Evolutionary conservation across 2,329 filamentous ascomycete species (phyloP).

Genomic region (Aspergillus intermedius): DNA sequence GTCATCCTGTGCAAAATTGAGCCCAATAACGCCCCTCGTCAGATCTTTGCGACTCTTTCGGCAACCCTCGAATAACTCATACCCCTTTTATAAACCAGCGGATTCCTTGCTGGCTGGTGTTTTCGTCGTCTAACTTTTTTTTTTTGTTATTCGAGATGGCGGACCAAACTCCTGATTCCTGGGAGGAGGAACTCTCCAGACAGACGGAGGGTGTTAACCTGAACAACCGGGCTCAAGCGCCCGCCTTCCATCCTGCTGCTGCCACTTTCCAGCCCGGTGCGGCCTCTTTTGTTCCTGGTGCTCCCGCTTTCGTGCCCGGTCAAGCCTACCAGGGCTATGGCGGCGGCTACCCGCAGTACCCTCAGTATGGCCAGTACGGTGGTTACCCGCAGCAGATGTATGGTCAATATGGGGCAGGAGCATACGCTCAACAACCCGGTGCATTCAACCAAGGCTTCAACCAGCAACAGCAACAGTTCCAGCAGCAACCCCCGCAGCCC

Average conservation of each 20-base stretch:
- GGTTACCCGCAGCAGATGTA: slow-evolving; percentile 37
- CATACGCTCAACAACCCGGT: slow-evolving; percentile 39
- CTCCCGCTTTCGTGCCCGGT: slow-evolving; percentile 64
- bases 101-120: slow-evolving; percentile 15
- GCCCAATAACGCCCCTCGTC: slow-evolving; percentile 19
- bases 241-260: slow-evolving; percentile 60
- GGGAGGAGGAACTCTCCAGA: slow-evolving; percentile 83
- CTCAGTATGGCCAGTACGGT: slow-evolving; percentile 35
- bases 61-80: slow-evolving; percentile 5
- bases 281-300: slow-evolving; percentile 66
- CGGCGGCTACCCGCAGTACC: slow-evolving; percentile 46
- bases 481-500: slow-evolving; percentile 37
- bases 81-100: slow-evolving; percentile 5
- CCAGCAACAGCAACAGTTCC: slow-evolving; percentile 20
- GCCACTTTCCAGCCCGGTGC: slow-evolving; percentile 60
- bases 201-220: slow-evolving; percentile 72
- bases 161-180: slow-evolving; percentile 70
- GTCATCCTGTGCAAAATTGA: slow-evolving; percentile 26
- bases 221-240: slow-evolving; percentile 53
- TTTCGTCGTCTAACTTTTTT: slow-evolving; percentile 15
- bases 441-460: slow-evolving; percentile 40
- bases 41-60: slow-evolving; percentile 6
- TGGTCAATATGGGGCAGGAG: slow-evolving; percentile 40
- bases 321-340: slow-evolving; percentile 59
- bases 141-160: slow-evolving; percentile 57